phyloP scores from a whole-genome alignment of 257 asterid species.

The Datura wrightii region DNA sequence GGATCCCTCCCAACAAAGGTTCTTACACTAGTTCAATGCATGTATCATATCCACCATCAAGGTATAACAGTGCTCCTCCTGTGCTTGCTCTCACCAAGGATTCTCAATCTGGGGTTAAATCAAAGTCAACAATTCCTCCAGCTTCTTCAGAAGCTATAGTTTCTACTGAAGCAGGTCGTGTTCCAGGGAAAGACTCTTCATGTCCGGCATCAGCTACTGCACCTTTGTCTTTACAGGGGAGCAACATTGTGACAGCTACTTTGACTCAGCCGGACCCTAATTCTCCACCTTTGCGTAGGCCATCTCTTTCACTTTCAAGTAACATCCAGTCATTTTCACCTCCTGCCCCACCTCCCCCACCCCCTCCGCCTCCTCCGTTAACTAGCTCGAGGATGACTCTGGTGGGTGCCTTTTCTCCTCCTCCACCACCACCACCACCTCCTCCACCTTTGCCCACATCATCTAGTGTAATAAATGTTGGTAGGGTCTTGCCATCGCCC shows the following conservation, averaged over 20 bases:
- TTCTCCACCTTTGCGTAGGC: slow-evolving; percentile 25
- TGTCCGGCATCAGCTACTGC: slow-evolving; percentile 45
- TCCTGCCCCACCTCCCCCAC: slow-evolving; percentile 45
- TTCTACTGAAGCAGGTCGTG: slow-evolving; percentile 48
- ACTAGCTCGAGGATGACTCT: slow-evolving; percentile 36
- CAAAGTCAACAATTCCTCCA: slow-evolving; percentile 55
- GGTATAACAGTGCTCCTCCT: slow-evolving; percentile 92
- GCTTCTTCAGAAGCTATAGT: slow-evolving; percentile 56
- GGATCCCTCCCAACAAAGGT: slow-evolving; percentile 96
- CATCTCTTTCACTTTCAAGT: slow-evolving; percentile 28
- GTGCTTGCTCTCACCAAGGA: slow-evolving; percentile 65
- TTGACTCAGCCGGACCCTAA: background rate
- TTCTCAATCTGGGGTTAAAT: slow-evolving; percentile 61
- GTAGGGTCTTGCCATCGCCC: slow-evolving; percentile 48
- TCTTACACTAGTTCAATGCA: slow-evolving; percentile 96
- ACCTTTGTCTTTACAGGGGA: slow-evolving; percentile 23
- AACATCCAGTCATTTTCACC: slow-evolving; percentile 27
- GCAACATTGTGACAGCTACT: slow-evolving; percentile 27
- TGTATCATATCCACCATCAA: slow-evolving; percentile 87
- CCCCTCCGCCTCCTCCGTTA: slow-evolving; percentile 40
- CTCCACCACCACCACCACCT: slow-evolving; percentile 41
- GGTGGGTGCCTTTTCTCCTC: slow-evolving; percentile 34
- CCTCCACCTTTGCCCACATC: slow-evolving; percentile 36
- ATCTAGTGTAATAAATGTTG: slow-evolving; percentile 42
- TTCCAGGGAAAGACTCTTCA: slow-evolving; percentile 48